Percentiles rank a stretch among this genome's conserved stretches.
These are phyloP conservation scores for Chytriomyces confervae DNA, from an alignment of 192 early-diverging fungal species.

Conservation along the genomic window DNA sequence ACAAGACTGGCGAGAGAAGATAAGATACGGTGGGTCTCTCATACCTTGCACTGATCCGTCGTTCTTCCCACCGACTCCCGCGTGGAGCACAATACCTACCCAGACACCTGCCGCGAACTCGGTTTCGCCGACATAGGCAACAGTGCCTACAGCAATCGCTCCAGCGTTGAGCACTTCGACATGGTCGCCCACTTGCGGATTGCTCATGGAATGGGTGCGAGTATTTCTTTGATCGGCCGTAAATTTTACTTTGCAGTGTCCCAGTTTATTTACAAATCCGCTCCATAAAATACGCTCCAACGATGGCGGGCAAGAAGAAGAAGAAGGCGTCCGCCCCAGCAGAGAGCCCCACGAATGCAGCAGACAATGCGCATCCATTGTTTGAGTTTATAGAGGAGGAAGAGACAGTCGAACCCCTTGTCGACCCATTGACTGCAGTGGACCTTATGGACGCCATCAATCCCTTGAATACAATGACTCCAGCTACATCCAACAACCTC, in stretches of 20 bases:
- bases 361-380: background rate
- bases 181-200: constrained; percentile 1
- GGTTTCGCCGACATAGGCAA: constrained; percentile 85
- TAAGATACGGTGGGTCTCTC: background rate
- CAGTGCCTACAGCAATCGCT: constrained; percentile 51
- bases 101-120: constrained; percentile 84
- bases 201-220: background rate
- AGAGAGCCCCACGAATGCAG: background rate
- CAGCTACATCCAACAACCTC: background rate
- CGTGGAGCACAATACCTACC: constrained; percentile 90
- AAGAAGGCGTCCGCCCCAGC: background rate
- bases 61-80: constrained; percentile 51
- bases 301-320: background rate
- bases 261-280: background rate
- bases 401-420: background rate
- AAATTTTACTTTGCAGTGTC: background rate
- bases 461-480: background rate
- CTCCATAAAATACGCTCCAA: background rate
- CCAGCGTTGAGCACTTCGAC: constrained; percentile 22
- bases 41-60: constrained; percentile 51
- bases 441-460: background rate
- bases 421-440: background rate
- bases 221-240: background rate
- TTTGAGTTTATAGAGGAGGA: background rate
- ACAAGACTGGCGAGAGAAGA: too few relatives aligned